Conservation (phyloP, 495 filamentous ascomycete species). For the Xylona heveae region DNA sequence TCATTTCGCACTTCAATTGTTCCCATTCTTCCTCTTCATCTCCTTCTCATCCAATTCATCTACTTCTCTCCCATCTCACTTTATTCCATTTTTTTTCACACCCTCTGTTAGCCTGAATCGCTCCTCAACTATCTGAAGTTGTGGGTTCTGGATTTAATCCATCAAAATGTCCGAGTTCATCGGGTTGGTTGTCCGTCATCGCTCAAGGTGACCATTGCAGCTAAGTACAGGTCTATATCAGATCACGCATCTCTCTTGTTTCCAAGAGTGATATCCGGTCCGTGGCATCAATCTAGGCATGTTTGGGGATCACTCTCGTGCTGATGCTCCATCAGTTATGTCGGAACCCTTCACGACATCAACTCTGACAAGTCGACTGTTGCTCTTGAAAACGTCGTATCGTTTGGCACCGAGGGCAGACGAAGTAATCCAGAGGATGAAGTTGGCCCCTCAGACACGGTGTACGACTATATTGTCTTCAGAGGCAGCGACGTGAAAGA, state of each 20-base stretch:
- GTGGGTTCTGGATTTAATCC: too few relatives aligned
- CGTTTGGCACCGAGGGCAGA: constrained; percentile 83
- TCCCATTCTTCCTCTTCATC: too few relatives aligned
- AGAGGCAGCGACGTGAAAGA: constrained; percentile 98
- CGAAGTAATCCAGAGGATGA: constrained; percentile 56
- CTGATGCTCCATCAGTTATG: constrained; percentile 43
- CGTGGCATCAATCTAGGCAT: constrained; percentile 13
- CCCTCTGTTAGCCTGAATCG: too few relatives aligned
- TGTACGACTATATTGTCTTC: constrained; percentile 99
- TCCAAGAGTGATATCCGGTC: constrained; percentile 95
- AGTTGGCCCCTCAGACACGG: constrained; percentile 53
- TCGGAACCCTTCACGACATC: constrained; percentile 91
- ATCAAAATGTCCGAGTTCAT: constrained; percentile 41
- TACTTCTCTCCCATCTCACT: too few relatives aligned
- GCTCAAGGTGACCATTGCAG: constrained; percentile 1
- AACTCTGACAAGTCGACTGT: constrained; percentile 92
- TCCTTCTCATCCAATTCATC: too few relatives aligned
- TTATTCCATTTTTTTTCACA: too few relatives aligned
- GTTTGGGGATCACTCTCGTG: constrained; percentile 4
- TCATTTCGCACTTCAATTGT: too few relatives aligned
- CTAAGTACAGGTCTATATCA: constrained; percentile 14
- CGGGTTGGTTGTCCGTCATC: constrained; percentile 20
- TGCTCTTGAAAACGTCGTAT: constrained; percentile 83
- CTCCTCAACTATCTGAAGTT: too few relatives aligned
- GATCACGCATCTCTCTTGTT: constrained; percentile 69